A percentile compares a stretch with the other conserved stretches of the same genome.
These are phyloP conservation scores for Bauhinia variegata DNA, from an alignment of 306 rosid species.

Conservation along the genomic window DNA sequence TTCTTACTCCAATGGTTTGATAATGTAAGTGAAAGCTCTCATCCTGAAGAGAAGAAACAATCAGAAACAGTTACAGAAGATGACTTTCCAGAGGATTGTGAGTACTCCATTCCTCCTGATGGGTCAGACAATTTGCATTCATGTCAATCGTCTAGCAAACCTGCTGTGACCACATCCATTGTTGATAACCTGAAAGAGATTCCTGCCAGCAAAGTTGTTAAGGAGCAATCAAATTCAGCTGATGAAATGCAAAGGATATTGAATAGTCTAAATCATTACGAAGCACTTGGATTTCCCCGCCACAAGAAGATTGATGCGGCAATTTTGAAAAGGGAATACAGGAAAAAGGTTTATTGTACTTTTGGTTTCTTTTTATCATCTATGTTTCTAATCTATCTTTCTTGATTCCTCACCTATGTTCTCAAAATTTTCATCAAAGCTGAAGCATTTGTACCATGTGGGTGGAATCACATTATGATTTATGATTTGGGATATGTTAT, in stretches of 20 bases:
- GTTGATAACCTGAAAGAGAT: constrained; percentile 56
- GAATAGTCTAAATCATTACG: constrained; percentile 75
- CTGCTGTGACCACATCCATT: constrained; percentile 56
- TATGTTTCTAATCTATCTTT: neutral
- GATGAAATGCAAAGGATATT: constrained; percentile 89
- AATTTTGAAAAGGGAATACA: constrained; percentile 79
- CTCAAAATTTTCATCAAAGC: constrained; percentile 10
- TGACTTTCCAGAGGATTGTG: constrained; percentile 73
- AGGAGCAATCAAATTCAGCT: constrained; percentile 59
- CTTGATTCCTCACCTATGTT: neutral
- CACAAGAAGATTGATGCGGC: constrained; percentile 75
- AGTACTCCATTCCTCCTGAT: constrained; percentile 61
- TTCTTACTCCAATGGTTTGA: constrained; percentile 92
- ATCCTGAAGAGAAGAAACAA: constrained; percentile 77
- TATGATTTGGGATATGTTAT: constrained; percentile 7
- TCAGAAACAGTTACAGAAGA: constrained; percentile 70
- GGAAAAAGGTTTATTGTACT: constrained; percentile 62
- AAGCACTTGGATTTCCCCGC: constrained; percentile 79
- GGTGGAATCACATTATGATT: constrained; percentile 20
- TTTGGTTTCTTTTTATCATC: neutral
- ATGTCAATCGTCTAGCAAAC: constrained; percentile 71
- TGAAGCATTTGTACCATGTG: constrained; percentile 6
- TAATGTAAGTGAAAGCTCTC: constrained; percentile 68
- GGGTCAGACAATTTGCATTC: constrained; percentile 75
- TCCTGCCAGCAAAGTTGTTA: constrained; percentile 56